Evolutionary conservation across 2,329 filamentous ascomycete species (phyloP).

Genomic region (Aureobasidium uvarum): DNA sequence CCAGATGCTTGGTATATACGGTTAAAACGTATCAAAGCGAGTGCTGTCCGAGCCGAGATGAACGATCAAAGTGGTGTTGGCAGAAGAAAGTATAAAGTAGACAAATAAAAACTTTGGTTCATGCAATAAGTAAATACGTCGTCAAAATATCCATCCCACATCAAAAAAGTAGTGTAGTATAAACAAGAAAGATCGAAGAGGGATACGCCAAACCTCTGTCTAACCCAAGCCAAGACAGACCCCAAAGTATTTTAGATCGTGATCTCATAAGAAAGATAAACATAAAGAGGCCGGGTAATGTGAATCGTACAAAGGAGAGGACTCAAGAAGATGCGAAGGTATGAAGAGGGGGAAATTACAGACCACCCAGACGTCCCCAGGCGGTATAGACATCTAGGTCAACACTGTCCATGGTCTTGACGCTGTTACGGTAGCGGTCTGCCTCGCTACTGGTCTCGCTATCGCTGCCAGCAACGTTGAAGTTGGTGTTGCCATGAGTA

Average conservation of each 20-base stretch:
- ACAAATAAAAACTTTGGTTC: not conserved
- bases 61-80: too few relatives aligned
- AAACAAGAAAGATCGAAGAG: not conserved
- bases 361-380: conserved; percentile 27
- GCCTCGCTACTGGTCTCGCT: conserved; percentile 8
- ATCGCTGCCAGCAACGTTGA: conserved; percentile 9
- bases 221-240: not conserved
- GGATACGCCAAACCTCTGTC: conserved; percentile 8
- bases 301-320: conserved; percentile 11
- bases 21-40: too few relatives aligned
- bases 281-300: not conserved
- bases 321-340: not conserved
- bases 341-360: not conserved
- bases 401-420: conserved; percentile 26
- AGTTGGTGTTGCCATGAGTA: not conserved
- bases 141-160: not conserved
- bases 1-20: too few relatives aligned
- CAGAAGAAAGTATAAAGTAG: too few relatives aligned
- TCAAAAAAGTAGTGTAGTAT: not conserved
- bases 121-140: conserved; percentile 2
- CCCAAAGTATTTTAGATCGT: conserved; percentile 12
- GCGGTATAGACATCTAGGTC: conserved; percentile 27
- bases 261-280: conserved; percentile 11
- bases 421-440: conserved; percentile 15
- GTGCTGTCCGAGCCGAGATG: too few relatives aligned